A percentile compares a stretch with the other conserved stretches of the same genome.
Evolutionary conservation across 345 rosid genomes (phyloP).

Genomic region (Rubroshorea leprosula): DNA sequence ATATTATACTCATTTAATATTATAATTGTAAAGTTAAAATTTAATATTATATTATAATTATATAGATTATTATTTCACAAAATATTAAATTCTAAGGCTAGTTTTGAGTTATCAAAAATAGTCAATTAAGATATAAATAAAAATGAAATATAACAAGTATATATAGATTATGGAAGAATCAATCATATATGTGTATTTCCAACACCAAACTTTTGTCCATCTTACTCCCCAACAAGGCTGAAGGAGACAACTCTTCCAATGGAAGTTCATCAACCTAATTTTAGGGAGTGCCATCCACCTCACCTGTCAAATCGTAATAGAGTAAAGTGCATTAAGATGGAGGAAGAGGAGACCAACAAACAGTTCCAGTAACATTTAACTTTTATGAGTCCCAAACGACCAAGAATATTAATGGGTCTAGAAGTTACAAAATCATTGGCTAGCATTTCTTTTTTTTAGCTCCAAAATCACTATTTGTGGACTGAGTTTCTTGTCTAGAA

Average conservation of each 20-base stretch:
- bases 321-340: neutral
- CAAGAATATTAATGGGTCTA: neutral
- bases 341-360: neutral
- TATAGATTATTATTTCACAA: too few species aligned
- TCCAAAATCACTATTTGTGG: neutral
- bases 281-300: neutral
- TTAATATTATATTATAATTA: too few species aligned
- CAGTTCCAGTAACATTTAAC: neutral
- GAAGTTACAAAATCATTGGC: neutral
- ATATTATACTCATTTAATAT: too few species aligned
- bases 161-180: neutral
- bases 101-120: too few species aligned
- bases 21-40: too few species aligned
- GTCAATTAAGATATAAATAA: too few species aligned
- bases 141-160: too few species aligned
- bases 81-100: too few species aligned
- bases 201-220: neutral
- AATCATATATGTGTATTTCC: neutral
- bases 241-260: slow-evolving; percentile 1
- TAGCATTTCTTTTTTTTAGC: neutral
- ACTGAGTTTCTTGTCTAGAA: neutral
- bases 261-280: neutral
- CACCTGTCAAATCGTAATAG: neutral
- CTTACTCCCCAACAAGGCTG: neutral
- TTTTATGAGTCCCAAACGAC: neutral